Base-by-base conservation (phyloP, 176 grass and related monocot genomes). In the Carex scoparia region DNA sequence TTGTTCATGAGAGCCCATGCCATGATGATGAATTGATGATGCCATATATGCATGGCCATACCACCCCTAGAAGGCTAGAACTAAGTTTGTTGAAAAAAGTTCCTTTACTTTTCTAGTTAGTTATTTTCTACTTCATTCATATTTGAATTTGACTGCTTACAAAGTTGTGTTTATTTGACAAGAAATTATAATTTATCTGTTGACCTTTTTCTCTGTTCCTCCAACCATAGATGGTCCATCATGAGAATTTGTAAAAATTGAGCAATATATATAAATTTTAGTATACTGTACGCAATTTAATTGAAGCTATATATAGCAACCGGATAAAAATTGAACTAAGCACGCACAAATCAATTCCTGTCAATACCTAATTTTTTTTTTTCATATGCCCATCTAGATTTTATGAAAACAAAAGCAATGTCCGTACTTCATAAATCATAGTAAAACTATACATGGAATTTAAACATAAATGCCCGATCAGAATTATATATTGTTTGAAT, bases 11-110 rank as follows among this genome's bases (percentile, higher is more conserved):
- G n/a, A 51, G 46, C n/a, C 46, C 44, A 75, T 75, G 71, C 19
- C 70, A 28, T 74, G 42, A 75, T 75, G 71, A 51, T 74, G 42
- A 75, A n/a, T 53, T 75, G 71, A 51, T 74, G 42, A 75, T 75
- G 71, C 70, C 70, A 51, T 40, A 40, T 40, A 40, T 74, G 42
- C 71, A 75, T 28, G 71, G 70, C 70, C 70, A 74, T 51, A 54
- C 71, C 19, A 4, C 16, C 12, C 70, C 44, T 30, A 28, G 5
- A 46, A 23, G 23, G 44, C 44, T 51, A 51, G 4, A 76, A 76
- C 71, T 31, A 31, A 74, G 46, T 76, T 76, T 28, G 71, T 76
- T 76, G 71, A 76, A 5, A 31, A 76, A 69, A 69, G 13, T 14
- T 33, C 18, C 23, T 4, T 74, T 48, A 12, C 4, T 54, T 28